Conservation (phyloP, 1,284 basidiomycete species). For the Ganoderma lucidum region DNA sequence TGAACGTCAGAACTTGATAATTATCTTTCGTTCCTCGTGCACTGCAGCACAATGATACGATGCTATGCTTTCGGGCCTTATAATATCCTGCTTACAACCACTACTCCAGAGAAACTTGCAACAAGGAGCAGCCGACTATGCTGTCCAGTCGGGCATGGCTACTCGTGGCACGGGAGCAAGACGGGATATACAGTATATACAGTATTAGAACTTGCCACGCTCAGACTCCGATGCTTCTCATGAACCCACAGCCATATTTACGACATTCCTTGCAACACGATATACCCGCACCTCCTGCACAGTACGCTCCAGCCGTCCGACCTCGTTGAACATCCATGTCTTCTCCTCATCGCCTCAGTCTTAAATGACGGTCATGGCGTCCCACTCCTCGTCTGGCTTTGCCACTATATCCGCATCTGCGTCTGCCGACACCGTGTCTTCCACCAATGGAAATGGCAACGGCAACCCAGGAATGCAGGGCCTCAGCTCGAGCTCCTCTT, state of each 20-base stretch:
- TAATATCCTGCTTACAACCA: background rate
- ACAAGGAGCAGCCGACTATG: background rate
- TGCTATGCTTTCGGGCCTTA: background rate
- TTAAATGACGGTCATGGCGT: conserved; percentile 3
- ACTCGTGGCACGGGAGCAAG: background rate
- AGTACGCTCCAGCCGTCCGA: background rate
- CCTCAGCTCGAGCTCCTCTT: conserved; percentile 33
- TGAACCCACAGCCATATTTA: conserved; percentile 23
- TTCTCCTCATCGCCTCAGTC: background rate
- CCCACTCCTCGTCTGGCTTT: background rate
- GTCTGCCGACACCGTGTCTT: background rate
- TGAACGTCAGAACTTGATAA: background rate
- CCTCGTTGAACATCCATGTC: conserved; percentile 16
- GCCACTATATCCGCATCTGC: background rate
- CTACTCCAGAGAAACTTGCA: background rate
- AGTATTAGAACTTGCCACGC: background rate
- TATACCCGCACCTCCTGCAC: conserved; percentile 11
- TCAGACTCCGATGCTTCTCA: conserved; percentile 16
- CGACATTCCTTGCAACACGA: conserved; percentile 8
- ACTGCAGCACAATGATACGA: background rate
- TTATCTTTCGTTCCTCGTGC: no score
- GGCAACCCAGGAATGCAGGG: background rate
- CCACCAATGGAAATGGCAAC: background rate
- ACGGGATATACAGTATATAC: background rate
- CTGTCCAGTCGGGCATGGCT: background rate